Evolutionary conservation across 108 stramenopile genomes (phyloP).

Genomic region (Aurantiochytrium sp.): DNA sequence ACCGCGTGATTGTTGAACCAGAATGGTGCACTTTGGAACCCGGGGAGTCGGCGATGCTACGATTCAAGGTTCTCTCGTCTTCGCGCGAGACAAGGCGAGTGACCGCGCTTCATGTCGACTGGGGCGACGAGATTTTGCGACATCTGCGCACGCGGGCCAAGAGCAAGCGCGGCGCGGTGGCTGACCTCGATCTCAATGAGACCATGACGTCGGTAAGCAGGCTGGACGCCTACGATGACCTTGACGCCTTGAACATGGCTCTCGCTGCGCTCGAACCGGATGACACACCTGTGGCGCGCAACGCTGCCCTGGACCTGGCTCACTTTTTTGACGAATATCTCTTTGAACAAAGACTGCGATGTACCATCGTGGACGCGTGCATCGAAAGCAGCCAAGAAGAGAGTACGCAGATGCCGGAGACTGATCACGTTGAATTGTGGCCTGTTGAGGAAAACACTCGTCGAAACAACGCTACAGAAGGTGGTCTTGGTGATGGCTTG

Average conservation of each 20-base stretch:
- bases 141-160: neutral
- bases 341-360: neutral
- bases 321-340: neutral
- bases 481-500: too few species aligned
- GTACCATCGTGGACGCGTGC: neutral
- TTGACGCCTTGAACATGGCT: neutral
- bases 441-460: too few species aligned
- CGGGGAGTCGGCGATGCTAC: neutral
- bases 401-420: too few species aligned
- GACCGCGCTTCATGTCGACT: neutral
- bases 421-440: too few species aligned
- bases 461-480: too few species aligned
- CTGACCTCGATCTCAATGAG: neutral
- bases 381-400: neutral
- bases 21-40: neutral
- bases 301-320: neutral
- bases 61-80: neutral
- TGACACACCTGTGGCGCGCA: neutral
- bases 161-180: neutral
- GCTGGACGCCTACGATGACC: neutral
- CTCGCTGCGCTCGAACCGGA: neutral
- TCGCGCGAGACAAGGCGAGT: neutral
- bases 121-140: neutral
- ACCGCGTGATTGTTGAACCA: neutral
- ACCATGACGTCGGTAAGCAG: neutral